phyloP scores from a whole-genome alignment of 129 eudicot species.

The Artemisia argyi region DNA sequence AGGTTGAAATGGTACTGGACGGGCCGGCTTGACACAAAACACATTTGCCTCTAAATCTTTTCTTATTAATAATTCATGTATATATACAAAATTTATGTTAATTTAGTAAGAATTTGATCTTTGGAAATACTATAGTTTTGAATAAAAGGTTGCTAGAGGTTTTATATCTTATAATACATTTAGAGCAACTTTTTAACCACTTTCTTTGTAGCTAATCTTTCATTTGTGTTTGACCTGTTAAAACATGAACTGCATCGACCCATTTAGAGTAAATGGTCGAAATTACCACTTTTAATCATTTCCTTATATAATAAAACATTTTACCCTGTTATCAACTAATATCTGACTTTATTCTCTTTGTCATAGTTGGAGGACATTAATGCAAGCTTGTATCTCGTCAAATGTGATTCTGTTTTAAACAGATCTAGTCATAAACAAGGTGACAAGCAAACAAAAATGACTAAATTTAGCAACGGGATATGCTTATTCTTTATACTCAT shows the following conservation, averaged over 20 bases:
- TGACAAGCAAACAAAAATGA: constrained; percentile 45
- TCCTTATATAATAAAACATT: neutral
- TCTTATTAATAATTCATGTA: neutral
- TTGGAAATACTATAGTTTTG: neutral
- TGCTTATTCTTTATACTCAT: constrained; percentile 49
- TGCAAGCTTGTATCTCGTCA: constrained; percentile 58
- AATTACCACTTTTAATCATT: neutral
- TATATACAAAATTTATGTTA: neutral
- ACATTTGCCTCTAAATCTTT: neutral
- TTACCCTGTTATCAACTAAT: constrained; percentile 3
- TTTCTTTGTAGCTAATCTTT: neutral
- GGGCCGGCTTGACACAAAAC: too few species aligned
- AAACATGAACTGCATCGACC: neutral
- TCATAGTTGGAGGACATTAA: constrained; percentile 59
- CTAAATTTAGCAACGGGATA: constrained; percentile 54
- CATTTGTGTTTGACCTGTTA: neutral
- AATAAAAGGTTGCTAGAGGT: neutral
- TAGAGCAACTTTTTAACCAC: neutral
- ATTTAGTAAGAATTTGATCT: too few species aligned
- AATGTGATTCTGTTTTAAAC: constrained; percentile 51
- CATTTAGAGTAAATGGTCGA: neutral
- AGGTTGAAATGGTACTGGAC: neutral
- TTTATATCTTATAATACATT: neutral
- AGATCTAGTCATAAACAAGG: constrained; percentile 51
- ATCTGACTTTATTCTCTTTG: neutral